These are phyloP conservation scores for Sporisorium exsertum DNA, from an alignment of 1,284 basidiomycete genomes.

Conservation along the genomic window DNA sequence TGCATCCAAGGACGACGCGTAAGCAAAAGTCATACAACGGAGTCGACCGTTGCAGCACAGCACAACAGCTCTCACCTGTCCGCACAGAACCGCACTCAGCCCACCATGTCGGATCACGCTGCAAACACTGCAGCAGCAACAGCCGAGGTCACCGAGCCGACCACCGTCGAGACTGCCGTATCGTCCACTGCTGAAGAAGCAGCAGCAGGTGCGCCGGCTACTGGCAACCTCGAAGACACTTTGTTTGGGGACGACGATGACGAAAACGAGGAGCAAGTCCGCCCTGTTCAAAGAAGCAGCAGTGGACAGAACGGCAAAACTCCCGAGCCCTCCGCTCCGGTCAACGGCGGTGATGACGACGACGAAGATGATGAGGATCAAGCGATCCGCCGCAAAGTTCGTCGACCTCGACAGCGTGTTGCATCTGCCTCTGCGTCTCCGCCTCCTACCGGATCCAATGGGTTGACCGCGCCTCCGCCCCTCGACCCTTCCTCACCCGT, in stretches of 20 bases:
- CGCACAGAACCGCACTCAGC: constrained; percentile 21
- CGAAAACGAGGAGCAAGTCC: constrained; percentile 37
- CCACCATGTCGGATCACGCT: constrained; percentile 42
- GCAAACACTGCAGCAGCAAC: constrained; percentile 3
- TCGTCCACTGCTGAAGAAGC: constrained; percentile 1
- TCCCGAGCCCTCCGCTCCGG: background rate
- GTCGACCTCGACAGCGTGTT: constrained; percentile 41
- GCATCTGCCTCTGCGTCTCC: constrained; percentile 42
- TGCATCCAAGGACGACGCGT: background rate
- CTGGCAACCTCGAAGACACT: constrained; percentile 39
- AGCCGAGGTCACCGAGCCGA: background rate
- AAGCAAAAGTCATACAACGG: too few species aligned
- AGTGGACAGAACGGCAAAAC: constrained; percentile 4
- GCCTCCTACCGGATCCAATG: constrained; percentile 25
- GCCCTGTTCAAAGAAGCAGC: constrained; percentile 14
- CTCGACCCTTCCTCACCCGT: constrained; percentile 29
- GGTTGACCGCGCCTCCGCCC: constrained; percentile 26
- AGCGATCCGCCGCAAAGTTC: constrained; percentile 36
- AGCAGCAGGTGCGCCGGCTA: background rate
- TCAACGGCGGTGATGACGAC: constrained; percentile 12
- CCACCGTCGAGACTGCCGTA: background rate
- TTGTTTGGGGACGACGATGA: constrained; percentile 52
- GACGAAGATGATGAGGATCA: constrained; percentile 51
- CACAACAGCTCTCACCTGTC: background rate
- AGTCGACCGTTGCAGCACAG: background rate